These are phyloP conservation scores for Massarina eburnea DNA, from an alignment of 2,329 filamentous ascomycete genomes.

Conservation along the genomic window DNA sequence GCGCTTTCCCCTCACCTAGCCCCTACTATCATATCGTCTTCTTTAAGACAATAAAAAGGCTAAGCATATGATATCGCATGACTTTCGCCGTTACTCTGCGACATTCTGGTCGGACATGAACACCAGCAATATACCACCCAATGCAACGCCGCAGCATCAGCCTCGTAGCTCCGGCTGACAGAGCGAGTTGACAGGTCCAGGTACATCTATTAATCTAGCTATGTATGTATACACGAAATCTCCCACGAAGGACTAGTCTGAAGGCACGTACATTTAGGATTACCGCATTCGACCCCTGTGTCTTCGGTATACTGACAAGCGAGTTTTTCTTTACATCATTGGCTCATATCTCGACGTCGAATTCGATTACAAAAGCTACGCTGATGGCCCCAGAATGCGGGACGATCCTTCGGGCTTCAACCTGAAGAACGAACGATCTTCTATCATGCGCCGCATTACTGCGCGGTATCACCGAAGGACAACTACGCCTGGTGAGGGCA, in stretches of 20 bases:
- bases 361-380: not conserved
- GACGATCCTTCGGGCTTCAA: slow-evolving; percentile 9
- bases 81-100: no score
- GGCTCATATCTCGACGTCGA: slow-evolving; percentile 3
- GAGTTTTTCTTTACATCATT: slow-evolving; percentile 1
- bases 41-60: no score
- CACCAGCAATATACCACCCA: no score
- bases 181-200: no score
- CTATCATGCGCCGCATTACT: not conserved
- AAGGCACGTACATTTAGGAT: not conserved
- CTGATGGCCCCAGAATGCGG: slow-evolving; percentile 10
- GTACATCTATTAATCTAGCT: no score
- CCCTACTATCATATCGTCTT: no score
- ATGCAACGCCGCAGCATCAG: no score
- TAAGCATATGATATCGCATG: no score
- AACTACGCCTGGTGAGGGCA: not conserved
- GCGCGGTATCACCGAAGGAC: not conserved
- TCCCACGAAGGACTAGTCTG: not conserved
- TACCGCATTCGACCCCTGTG: not conserved
- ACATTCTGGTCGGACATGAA: no score
- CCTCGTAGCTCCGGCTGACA: no score
- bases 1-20: no score
- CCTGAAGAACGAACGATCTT: not conserved
- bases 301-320: not conserved
- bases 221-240: no score